Percentiles rank a stretch among this genome's conserved stretches.
phyloP scores from a whole-genome alignment of 177 flowering plant genomes.

The Vitis hybrid region DNA sequence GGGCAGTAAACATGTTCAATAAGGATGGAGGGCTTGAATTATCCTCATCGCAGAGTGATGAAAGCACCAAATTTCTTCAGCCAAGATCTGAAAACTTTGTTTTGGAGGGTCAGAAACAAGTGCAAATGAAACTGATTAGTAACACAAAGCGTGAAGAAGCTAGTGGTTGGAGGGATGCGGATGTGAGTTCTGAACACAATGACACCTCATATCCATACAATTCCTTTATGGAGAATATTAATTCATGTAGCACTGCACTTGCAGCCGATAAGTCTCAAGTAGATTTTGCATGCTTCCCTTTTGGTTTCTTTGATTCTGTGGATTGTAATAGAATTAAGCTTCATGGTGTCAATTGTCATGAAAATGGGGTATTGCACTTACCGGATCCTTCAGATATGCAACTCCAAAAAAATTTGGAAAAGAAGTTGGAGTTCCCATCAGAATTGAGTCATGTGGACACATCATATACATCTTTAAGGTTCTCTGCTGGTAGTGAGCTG shows the following conservation, averaged over 20 bases:
- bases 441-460: slow-evolving; percentile 23
- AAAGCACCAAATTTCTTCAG: slow-evolving; percentile 24
- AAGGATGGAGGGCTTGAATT: slow-evolving; percentile 25
- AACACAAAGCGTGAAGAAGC: slow-evolving; percentile 17
- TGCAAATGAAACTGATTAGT: slow-evolving; percentile 18
- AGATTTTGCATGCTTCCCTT: slow-evolving; percentile 17
- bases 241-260: slow-evolving; percentile 15
- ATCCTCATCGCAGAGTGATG: slow-evolving; percentile 16
- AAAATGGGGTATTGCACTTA: slow-evolving; percentile 20
- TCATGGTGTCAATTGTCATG: slow-evolving; percentile 18
- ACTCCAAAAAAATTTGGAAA: slow-evolving; percentile 21
- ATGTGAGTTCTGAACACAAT: slow-evolving; percentile 13
- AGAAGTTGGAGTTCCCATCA: slow-evolving; percentile 23
- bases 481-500: slow-evolving; percentile 69
- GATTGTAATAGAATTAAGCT: slow-evolving; percentile 15
- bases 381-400: slow-evolving; percentile 25
- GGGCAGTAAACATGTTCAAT: slow-evolving; percentile 20
- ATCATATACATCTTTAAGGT: slow-evolving; percentile 29
- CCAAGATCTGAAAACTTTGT: slow-evolving; percentile 15
- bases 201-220: slow-evolving; percentile 9
- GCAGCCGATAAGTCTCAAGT: slow-evolving; percentile 22
- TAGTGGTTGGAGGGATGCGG: slow-evolving; percentile 22
- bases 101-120: slow-evolving; percentile 23
- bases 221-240: slow-evolving; percentile 13
- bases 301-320: slow-evolving; percentile 18